A percentile compares a stretch with the other conserved stretches of the same genome.
Conservation (phyloP, 495 filamentous ascomycete species). For the Podospora sp. region DNA sequence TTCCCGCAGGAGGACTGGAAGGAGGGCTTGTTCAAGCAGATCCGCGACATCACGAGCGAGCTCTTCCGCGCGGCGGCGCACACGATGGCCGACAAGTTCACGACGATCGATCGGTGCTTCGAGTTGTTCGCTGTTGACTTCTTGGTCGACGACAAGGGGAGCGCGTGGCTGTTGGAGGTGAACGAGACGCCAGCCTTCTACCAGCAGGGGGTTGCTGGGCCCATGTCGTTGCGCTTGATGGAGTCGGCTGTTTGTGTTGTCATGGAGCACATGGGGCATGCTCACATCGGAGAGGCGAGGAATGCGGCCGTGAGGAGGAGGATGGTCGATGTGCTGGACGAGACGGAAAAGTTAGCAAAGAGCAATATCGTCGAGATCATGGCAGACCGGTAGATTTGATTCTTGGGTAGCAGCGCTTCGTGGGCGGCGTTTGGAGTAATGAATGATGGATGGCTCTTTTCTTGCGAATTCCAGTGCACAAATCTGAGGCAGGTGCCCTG, state of each 20-base stretch:
- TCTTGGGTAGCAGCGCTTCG: not conserved
- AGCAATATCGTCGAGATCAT: slow-evolving; percentile 30
- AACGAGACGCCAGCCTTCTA: slow-evolving; percentile 83
- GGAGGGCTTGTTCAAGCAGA: slow-evolving; percentile 59
- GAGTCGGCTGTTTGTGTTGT: slow-evolving; percentile 62
- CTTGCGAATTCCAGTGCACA: no score
- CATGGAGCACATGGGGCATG: slow-evolving; percentile 49
- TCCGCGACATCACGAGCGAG: slow-evolving; percentile 60
- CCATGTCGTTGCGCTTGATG: slow-evolving; percentile 65
- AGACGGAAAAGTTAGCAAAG: slow-evolving; percentile 27
- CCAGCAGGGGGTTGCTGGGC: slow-evolving; percentile 67
- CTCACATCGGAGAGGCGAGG: slow-evolving; percentile 22
- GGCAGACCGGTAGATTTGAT: slow-evolving; percentile 2
- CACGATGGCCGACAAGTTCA: slow-evolving; percentile 33
- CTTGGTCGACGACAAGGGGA: slow-evolving; percentile 60
- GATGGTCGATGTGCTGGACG: slow-evolving; percentile 44
- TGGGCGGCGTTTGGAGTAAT: not conserved
- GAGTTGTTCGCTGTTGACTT: slow-evolving; percentile 80
- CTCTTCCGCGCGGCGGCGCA: slow-evolving; percentile 67
- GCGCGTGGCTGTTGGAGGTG: slow-evolving; percentile 68
- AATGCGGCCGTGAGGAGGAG: slow-evolving; percentile 24
- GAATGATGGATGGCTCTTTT: not conserved
- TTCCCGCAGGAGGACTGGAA: slow-evolving; percentile 45
- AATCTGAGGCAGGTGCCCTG: no score
- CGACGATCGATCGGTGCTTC: slow-evolving; percentile 68